These are phyloP conservation scores for Phytophthora pini DNA, from an alignment of 352 stramenopile genomes.

Conservation along the genomic window DNA sequence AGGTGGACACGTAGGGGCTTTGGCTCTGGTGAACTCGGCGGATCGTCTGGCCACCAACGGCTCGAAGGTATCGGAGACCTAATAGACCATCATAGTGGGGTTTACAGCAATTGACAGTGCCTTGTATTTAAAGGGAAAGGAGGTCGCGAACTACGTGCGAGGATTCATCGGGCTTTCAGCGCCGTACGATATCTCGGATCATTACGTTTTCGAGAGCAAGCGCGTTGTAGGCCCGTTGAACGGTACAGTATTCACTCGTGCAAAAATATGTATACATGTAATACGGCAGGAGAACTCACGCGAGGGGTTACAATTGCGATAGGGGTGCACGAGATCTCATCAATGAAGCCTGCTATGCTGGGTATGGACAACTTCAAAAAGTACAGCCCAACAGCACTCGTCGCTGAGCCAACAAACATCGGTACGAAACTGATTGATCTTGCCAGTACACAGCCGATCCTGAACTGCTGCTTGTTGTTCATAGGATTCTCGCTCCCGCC, in stretches of 20 bases:
- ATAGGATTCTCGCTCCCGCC: conserved; percentile 48
- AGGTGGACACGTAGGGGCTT: conserved; percentile 58
- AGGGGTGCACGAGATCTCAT: conserved; percentile 77
- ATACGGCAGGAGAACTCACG: background rate
- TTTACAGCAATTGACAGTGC: background rate
- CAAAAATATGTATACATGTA: background rate
- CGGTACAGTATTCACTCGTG: conserved; percentile 19
- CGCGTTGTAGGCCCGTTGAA: conserved; percentile 58
- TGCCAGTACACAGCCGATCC: background rate
- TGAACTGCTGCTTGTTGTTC: conserved; percentile 4
- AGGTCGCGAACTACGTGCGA: conserved; percentile 43
- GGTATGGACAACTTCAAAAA: conserved; percentile 61
- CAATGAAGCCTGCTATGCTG: conserved; percentile 81
- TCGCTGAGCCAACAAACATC: conserved; percentile 29
- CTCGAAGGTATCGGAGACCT: conserved; percentile 10
- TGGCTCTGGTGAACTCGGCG: conserved; percentile 65
- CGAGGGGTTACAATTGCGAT: background rate
- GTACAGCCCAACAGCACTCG: conserved; percentile 54
- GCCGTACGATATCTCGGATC: conserved; percentile 78
- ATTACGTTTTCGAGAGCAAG: conserved; percentile 76
- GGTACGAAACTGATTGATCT: conserved; percentile 18
- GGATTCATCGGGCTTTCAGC: conserved; percentile 73
- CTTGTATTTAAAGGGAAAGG: conserved; percentile 28
- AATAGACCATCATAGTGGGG: background rate
- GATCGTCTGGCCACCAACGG: conserved; percentile 38